Base-by-base conservation (phyloP, 225 moss, liverwort and hornwort species). In the Marchantia paleacea region DNA sequence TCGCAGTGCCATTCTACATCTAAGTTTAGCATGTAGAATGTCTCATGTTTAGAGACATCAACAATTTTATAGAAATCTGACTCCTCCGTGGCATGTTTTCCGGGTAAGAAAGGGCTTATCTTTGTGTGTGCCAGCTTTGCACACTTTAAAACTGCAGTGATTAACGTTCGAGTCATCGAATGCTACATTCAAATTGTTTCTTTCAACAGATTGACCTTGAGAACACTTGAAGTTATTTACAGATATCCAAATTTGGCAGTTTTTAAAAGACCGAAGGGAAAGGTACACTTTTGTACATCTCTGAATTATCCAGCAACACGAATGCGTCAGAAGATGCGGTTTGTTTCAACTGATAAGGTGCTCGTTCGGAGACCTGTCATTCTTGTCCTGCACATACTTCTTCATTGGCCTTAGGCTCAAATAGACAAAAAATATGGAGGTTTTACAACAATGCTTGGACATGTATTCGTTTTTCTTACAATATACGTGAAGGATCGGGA, bases 261-360 rank as follows among this genome's bases (percentile, higher is more conserved):
- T 55, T 82, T 12, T 22, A 54, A 4, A 82, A 8, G 66, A 82
- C 76, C n/a, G 12, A 0, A 54, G 82, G 82, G n/a, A 82, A 82
- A 4, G 67, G 66, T 6, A 82, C 66, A 67, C 14, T 65, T 29
- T 24, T 18, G 54, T 20, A 82, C 77, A 63, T 82, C 76, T 55
- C 82, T 82, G 81, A 25, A 72, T 29, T n/a, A 54, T 73, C 54
- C 72, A 52, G 49, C 72, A 55, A 30, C n/a, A 61, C 8, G 29
- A 7, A 22, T 30, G 16, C 29, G 7, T 47, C 18, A 62, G 76
- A 1, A 39, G 7, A 19, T 7, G 10, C 6, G 22, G 19, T 8
- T 22, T 3, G 15, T 10, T 69, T 31, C 2, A 75, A 75, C 13
- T 18, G 55, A 55, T 57, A 16, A 24, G 13, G 12, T 24, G 51